Base-by-base conservation (phyloP, 2,329 filamentous ascomycete genomes). In the Didymella pinodella region DNA sequence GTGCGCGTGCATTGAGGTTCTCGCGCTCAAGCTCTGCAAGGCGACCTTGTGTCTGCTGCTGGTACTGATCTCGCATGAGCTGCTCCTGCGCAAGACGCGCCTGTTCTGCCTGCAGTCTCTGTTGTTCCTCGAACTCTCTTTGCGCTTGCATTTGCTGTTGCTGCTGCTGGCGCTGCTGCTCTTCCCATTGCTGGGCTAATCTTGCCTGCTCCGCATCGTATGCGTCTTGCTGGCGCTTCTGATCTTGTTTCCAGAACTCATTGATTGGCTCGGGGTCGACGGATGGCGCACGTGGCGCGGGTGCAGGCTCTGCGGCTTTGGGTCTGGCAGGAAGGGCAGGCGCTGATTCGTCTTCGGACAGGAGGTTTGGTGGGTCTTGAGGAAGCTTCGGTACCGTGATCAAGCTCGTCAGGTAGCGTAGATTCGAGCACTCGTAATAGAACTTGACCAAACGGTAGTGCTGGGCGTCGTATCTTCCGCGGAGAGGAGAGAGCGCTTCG, bases 361-460 rank as follows among this genome's bases (percentile, higher is more conserved):
- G 84, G 38, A 98, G 83, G 70, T 92, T 98, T 0, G 95, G 95
- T 0, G 95, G 91, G 55, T 98, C 93, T 79, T 96, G 92, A 0
- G 95, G 93, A 49, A 99, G 85, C 77, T 97, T 98, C 0, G 95
- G 95, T 7, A 99, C 92, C 1, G 92, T 96, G 73, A 99, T 98
- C 50, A 99, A 83, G 71, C 93, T 97, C 14, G 95, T 99, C 48
- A 99, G 85, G 75, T 99, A 99, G 68, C 95, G 90, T 54, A 99
- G 84, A 77, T 98, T 99, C 11, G 95, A 97, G 79, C 95, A 99
- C 80, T 99, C 95, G 79, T 98, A 98, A 81, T 99, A 99, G 80
- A 98, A 99, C 74, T 96, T 95, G 74, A 97, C 91, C 16, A 99
- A 86, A 18, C 95, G 91, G 81, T 98, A 94, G 78, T 99, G 95